Percentiles rank a stretch among this genome's conserved stretches.
Conservation (phyloP, 805 yeast species). For the Candida glaebosa region DNA sequence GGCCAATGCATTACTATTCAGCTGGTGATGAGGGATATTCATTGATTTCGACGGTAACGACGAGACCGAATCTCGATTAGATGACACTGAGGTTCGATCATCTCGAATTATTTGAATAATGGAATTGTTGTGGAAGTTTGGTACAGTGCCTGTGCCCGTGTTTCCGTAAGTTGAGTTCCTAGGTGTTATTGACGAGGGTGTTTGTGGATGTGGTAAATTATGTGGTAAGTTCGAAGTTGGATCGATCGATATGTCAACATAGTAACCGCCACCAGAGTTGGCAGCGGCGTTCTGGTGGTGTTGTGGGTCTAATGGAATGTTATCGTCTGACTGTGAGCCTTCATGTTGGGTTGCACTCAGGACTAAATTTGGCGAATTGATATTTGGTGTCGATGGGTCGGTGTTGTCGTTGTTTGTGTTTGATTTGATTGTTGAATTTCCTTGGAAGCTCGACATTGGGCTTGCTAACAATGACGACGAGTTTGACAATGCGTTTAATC, state of each 20-base stretch:
- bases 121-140: conserved; percentile 31
- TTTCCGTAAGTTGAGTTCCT: conserved; percentile 22
- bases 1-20: conserved; percentile 34
- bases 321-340: conserved; percentile 13
- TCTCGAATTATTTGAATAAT: conserved; percentile 40
- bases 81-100: conserved; percentile 32
- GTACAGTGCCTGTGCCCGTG: conserved; percentile 5
- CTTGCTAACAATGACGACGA: conserved; percentile 26
- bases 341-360: conserved; percentile 15
- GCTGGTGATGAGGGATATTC: conserved; percentile 47
- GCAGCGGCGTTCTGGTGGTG: conserved; percentile 7
- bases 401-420: conserved; percentile 6
- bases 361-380: conserved; percentile 17
- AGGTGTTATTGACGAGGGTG: conserved; percentile 20
- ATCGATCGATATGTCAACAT: conserved; percentile 41
- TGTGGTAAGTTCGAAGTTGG: conserved; percentile 47
- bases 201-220: conserved; percentile 29
- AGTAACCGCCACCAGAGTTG: conserved; percentile 33
- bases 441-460: conserved; percentile 19
- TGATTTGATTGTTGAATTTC: conserved; percentile 4
- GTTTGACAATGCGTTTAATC: conserved; percentile 39
- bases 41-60: conserved; percentile 43
- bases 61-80: conserved; percentile 36
- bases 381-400: conserved; percentile 19
- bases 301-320: conserved; percentile 7